Conservation (phyloP, 371 early-diverging fungal genomes). For the Blyttiomyces sp. region DNA sequence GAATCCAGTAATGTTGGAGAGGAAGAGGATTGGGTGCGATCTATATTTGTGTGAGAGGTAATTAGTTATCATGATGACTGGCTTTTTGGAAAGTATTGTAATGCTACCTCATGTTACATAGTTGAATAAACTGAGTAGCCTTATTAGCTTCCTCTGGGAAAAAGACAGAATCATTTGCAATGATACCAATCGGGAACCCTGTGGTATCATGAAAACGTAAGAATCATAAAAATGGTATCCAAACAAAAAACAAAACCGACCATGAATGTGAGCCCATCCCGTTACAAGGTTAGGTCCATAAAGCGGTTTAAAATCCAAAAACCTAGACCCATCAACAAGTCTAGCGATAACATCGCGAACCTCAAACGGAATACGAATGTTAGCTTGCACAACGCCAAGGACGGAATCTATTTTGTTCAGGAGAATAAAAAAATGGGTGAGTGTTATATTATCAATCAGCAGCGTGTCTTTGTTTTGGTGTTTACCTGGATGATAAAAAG, state of each 20-base stretch:
- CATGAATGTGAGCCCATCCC: conserved; percentile 45
- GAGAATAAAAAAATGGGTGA: background rate
- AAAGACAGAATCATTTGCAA: conserved; percentile 71
- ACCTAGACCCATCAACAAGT: conserved; percentile 88
- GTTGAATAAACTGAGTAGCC: conserved; percentile 73
- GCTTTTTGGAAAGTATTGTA: too few relatives aligned
- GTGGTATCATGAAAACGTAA: conserved; percentile 49
- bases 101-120: conserved; percentile 71
- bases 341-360: conserved; percentile 88
- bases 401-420: conserved; percentile 5
- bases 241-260: conserved; percentile 54
- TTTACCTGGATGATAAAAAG: conserved; percentile 69
- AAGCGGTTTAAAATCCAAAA: conserved; percentile 89
- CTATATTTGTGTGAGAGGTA: conserved; percentile 20
- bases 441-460: background rate
- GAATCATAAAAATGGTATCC: conserved; percentile 73
- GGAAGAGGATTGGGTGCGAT: conserved; percentile 61
- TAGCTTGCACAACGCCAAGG: conserved; percentile 86
- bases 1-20: conserved; percentile 77
- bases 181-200: conserved; percentile 68
- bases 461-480: background rate
- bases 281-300: conserved; percentile 92
- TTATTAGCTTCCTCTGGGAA: conserved; percentile 73
- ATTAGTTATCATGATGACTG: too few relatives aligned
- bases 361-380: conserved; percentile 84